Conservation (phyloP, 2,329 filamentous ascomycete genomes). For the Cladosporium sphaerospermum region DNA sequence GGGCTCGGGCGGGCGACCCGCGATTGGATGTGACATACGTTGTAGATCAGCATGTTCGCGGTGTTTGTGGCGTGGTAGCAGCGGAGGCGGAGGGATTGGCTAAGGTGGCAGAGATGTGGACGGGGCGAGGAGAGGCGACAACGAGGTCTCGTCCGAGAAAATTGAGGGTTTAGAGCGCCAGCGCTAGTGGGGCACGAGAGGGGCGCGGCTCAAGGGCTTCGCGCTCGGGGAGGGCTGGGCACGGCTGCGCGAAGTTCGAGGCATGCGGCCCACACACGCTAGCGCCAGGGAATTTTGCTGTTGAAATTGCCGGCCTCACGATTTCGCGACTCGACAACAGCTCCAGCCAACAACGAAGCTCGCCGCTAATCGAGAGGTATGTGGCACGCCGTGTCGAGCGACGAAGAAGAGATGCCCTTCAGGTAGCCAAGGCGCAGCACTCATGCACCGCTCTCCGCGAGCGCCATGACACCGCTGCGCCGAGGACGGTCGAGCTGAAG, state of each 20-base stretch:
- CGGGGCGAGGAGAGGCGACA: not conserved
- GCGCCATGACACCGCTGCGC: constrained; percentile 40
- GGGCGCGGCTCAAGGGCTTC: not conserved
- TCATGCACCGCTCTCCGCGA: constrained; percentile 27
- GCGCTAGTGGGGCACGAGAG: constrained; percentile 6
- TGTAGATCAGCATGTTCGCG: constrained; percentile 53
- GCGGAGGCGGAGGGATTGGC: constrained; percentile 6
- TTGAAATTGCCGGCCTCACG: constrained; percentile 1
- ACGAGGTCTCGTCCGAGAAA: constrained; percentile 6
- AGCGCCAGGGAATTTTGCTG: constrained; percentile 1
- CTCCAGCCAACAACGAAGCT: constrained; percentile 7
- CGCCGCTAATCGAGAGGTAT: constrained; percentile 28
- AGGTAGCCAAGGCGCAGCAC: constrained; percentile 44
- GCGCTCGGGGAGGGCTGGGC: too few relatives aligned
- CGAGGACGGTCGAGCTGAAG: constrained; percentile 57
- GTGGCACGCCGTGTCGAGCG: constrained; percentile 15
- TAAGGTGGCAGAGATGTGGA: constrained; percentile 6
- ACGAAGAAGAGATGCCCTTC: constrained; percentile 40
- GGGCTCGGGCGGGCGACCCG: not conserved
- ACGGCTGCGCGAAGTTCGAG: not conserved
- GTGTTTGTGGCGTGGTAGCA: not conserved
- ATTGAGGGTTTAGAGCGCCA: not conserved
- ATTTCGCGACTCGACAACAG: constrained; percentile 9
- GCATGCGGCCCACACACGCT: constrained; percentile 5
- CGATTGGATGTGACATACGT: constrained; percentile 36